Conservation (phyloP, 176 grass and related monocot genomes). For the Oryza australiensis region DNA sequence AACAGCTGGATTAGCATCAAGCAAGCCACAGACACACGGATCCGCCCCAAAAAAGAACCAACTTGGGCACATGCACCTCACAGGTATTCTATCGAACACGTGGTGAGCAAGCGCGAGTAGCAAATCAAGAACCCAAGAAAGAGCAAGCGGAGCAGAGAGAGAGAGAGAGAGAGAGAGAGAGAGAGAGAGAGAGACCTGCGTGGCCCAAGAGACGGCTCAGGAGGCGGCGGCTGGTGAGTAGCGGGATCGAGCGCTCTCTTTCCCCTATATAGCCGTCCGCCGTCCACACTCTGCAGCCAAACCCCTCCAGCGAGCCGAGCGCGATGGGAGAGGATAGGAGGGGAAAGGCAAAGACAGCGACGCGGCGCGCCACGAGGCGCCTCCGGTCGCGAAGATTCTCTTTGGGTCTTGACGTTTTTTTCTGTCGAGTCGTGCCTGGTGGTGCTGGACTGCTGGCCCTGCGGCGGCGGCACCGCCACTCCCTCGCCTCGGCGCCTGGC, state of each 20-base stretch:
- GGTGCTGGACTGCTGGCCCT: background rate
- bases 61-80: background rate
- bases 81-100: constrained; percentile 36
- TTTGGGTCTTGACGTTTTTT: background rate
- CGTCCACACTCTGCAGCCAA: no score
- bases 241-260: background rate
- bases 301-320: no score
- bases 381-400: background rate
- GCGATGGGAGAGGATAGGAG: background rate
- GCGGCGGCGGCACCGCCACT: background rate
- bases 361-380: background rate
- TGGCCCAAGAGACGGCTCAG: background rate
- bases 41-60: background rate
- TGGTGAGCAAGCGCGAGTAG: background rate
- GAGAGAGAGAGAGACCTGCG: background rate
- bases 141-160: background rate
- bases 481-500: background rate
- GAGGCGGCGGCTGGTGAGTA: background rate
- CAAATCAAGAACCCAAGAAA: background rate
- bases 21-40: background rate
- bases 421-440: background rate
- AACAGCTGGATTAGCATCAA: background rate
- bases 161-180: background rate
- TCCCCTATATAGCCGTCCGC: background rate
- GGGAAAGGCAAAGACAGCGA: background rate